Evolutionary conservation across 805 yeast species (phyloP), one percentile per base, ranked within the genome.

Genomic region (Kazachstania bromeliacearum): DNA sequence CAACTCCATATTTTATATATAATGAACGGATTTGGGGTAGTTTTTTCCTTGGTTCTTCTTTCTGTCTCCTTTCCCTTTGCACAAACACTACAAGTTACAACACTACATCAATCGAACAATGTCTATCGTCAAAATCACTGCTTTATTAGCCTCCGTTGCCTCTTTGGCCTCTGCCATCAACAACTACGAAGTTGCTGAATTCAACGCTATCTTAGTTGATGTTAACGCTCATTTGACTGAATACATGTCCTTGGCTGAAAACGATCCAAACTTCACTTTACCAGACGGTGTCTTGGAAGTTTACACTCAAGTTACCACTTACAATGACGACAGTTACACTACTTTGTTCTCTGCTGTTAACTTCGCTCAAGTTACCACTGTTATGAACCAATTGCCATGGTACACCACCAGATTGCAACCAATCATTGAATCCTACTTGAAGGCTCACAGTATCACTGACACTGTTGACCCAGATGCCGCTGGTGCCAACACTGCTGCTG

Each of bases 371-470:
- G 59, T 60, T 26, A 48, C 54, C 23, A 37, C 59, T 5, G 50
- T 55, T 36, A 50, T 60, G 36, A 45, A 58, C 12, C 57, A 50
- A 20, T 41, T 61, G 28, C 63, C 66, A 47, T 61, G 64, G 64
- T 61, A 54, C 44, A 42, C 55, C 17, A 37, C 53, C 20, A 54
- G 60, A 45, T 35, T 57, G 28, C 41, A 38, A 14, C 45, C 55
- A 27, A 45, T 35, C 20, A 40, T 50, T 21, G 32, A 42, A 7
- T 37, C 48, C 31, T 48, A 44, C 37, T 25, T 45, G 28, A 26
- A 36, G 28, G 39, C 42, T 28, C 40, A 42, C 33, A 32, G 41
- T 37, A 32, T 40, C 36, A 33, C 45, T 35, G 39, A 21, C 9
- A 35, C 40, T 20, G 44, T 19, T 25, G 39, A 33, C 30, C 24